A percentile compares a stretch with the other conserved stretches of the same genome.
Evolutionary conservation across 1,284 basidiomycete genomes (phyloP).

Genomic region (Stygiomarasmius scandens): DNA sequence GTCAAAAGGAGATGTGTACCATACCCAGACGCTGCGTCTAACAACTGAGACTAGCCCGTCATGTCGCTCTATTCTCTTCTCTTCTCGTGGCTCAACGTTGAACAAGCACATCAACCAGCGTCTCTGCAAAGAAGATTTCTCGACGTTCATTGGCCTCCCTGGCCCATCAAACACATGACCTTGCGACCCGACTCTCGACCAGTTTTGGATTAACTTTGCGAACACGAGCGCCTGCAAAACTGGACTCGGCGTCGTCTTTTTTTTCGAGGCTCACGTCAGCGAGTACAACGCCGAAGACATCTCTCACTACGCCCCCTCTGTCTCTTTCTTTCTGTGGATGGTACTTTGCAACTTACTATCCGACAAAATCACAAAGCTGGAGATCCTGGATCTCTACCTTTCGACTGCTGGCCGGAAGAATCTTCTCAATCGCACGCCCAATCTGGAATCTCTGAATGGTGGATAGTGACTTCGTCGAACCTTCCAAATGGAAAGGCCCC

Average conservation of each 20-base stretch:
- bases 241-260: constrained; percentile 84
- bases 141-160: constrained; percentile 91
- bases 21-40: constrained; percentile 92
- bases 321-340: constrained; percentile 88
- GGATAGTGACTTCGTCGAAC: too few relatives aligned
- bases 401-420: too few relatives aligned
- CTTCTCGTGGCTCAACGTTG: constrained; percentile 97
- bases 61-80: constrained; percentile 92
- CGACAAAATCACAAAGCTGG: too few relatives aligned
- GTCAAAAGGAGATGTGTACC: constrained; percentile 95
- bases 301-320: constrained; percentile 64
- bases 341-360: too few relatives aligned
- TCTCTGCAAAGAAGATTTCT: constrained; percentile 89
- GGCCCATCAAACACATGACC: constrained; percentile 90
- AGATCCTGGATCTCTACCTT: too few relatives aligned
- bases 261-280: constrained; percentile 72
- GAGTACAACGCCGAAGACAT: constrained; percentile 91
- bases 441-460: too few relatives aligned
- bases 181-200: constrained; percentile 89
- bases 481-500: too few relatives aligned
- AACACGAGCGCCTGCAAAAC: constrained; percentile 88
- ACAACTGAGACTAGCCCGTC: constrained; percentile 92
- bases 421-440: too few relatives aligned
- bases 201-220: constrained; percentile 96
- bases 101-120: constrained; percentile 95